These are phyloP conservation scores for Farysia itapuensis DNA, from an alignment of 1,284 basidiomycete genomes.

Conservation along the genomic window DNA sequence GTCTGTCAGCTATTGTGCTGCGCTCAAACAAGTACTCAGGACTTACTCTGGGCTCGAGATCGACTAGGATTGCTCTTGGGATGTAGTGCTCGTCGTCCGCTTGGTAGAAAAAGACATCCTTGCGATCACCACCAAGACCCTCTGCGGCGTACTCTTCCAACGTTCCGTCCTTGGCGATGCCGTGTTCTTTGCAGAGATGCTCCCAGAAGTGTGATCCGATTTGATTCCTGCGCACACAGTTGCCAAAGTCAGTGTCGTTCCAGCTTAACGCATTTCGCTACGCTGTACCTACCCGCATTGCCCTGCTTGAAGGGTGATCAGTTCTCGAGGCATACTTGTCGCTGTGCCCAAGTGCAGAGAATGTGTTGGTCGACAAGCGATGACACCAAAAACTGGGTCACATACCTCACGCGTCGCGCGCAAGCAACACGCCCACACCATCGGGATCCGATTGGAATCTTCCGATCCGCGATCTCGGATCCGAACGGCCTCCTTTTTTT, in stretches of 20 bases:
- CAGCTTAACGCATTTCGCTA: neutral
- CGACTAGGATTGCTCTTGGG: conserved; percentile 91
- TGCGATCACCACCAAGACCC: conserved; percentile 69
- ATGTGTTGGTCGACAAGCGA: no score
- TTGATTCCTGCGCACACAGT: conserved; percentile 36
- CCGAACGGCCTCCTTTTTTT: no score
- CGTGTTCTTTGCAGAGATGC: conserved; percentile 58
- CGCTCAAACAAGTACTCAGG: no score
- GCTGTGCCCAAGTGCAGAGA: no score
- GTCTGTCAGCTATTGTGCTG: no score
- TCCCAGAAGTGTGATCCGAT: conserved; percentile 60
- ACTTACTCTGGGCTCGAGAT: conserved; percentile 91
- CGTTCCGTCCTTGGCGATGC: conserved; percentile 57
- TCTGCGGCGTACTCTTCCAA: conserved; percentile 55
- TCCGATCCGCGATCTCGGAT: no score
- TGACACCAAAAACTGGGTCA: no score
- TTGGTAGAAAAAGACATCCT: conserved; percentile 99
- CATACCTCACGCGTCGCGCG: conserved; percentile 31
- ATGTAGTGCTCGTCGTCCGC: conserved; percentile 99
- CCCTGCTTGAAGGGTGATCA: conserved; percentile 58
- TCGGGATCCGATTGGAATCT: neutral
- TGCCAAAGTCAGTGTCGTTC: neutral
- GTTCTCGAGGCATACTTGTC: conserved; percentile 51
- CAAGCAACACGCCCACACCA: neutral
- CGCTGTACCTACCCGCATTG: conserved; percentile 47